Evolutionary conservation across 2,329 filamentous ascomycete species (phyloP), one percentile per base, ranked within the genome.

Genomic region (Talaromyces rugulosus): DNA sequence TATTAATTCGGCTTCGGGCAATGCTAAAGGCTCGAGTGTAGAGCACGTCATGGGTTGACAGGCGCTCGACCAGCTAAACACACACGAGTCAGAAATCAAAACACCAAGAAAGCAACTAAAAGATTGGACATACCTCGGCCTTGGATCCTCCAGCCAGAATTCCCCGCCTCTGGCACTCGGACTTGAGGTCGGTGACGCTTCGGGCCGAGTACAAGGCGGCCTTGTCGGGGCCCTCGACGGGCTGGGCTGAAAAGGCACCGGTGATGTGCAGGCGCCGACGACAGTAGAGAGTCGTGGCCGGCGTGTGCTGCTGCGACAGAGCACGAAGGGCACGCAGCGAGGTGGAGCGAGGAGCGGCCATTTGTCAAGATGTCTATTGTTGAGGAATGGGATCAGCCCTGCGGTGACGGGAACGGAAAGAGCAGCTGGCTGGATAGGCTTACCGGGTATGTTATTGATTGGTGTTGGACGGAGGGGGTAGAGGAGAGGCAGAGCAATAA

Each of bases 221-320:
- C 67, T 81, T 82, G 67, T 85, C 83, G 34, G 79, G 71, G 68
- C 81, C 69, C 73, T 78, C 74, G 78, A 75, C 69, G 72, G 78
- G 66, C 76, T 84, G 69, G 64, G 82, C 85, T 57, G 84, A 84
- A 31, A 84, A 79, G 44, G 82, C 81, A 60, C 85, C 85, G 40
- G 85, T 87, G 77, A 87, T 86, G 75, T 84, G 83, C 56, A 87
- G 80, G 61, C 74, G 72, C 66, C 85, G 85, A 67, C 76, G 77
- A 62, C 73, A 65, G 60, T 66, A 63, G 11, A 60, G 60, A 11
- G 54, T 64, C 28, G 77, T 71, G 28, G 69, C 67, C 52, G 72
- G 68, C 8, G 67, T 67, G 60, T 70, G 69, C 56, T 77, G 74
- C 66, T 76, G 72, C 5, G 77, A 75, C 27, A 81, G 73, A 65